Evolutionary conservation across 2,329 filamentous ascomycete species (phyloP).

Genomic region (Cercospora citrullina): DNA sequence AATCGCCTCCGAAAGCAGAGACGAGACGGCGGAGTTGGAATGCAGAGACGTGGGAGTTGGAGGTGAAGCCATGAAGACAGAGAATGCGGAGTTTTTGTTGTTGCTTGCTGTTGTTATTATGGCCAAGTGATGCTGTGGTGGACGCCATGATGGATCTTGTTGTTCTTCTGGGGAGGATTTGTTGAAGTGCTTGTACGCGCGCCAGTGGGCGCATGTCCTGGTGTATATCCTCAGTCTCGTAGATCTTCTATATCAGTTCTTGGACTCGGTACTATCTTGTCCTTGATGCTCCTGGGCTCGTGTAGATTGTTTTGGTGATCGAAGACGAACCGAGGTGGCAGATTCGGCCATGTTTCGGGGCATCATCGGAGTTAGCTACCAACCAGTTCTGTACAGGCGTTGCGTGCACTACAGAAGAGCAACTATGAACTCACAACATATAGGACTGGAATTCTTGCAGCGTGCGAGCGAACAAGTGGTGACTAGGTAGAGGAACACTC

Average conservation of each 20-base stretch:
- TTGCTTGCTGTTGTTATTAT: not conserved
- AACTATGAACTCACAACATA: not conserved
- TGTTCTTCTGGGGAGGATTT: not conserved
- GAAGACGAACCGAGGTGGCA: not conserved
- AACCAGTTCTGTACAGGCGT: not conserved
- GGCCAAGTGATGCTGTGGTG: not conserved
- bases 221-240: not conserved
- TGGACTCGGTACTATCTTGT: not conserved
- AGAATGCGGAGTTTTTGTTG: slow-evolving; percentile 20
- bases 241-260: not conserved
- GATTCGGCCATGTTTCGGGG: not conserved
- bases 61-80: slow-evolving; percentile 30
- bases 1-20: slow-evolving; percentile 11
- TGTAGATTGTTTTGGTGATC: not conserved
- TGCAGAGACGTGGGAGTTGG: slow-evolving; percentile 26
- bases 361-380: not conserved
- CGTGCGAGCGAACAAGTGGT: not conserved
- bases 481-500: not conserved
- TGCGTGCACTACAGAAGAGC: not conserved
- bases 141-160: not conserved
- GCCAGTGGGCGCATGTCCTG: not conserved
- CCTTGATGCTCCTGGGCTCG: not conserved
- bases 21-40: slow-evolving; percentile 27
- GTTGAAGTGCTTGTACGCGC: not conserved
- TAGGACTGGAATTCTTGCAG: not conserved